Conservation (phyloP, 306 rosid genomes). For the Vachellia pachyceras region DNA sequence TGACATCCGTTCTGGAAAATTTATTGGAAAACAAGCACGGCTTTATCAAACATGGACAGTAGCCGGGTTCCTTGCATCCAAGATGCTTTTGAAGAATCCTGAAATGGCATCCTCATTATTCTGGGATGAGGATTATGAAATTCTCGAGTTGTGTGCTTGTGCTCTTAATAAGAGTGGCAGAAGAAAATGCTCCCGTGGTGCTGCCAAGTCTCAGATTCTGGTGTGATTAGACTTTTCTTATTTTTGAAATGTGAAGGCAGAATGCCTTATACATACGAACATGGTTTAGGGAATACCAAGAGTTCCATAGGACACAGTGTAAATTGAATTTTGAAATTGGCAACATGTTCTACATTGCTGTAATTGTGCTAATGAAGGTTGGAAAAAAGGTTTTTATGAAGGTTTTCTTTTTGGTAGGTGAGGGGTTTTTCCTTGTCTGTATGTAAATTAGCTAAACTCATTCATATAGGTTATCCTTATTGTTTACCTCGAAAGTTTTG, state of each 20-base stretch:
- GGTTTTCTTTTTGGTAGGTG: background rate
- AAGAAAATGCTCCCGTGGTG: slow-evolving; percentile 77
- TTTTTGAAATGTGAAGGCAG: background rate
- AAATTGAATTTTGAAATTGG: slow-evolving; percentile 11
- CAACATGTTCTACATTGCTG: slow-evolving; percentile 25
- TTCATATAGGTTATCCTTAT: slow-evolving; percentile 26
- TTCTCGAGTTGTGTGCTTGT: slow-evolving; percentile 88
- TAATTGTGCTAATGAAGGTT: background rate
- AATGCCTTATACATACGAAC: slow-evolving; percentile 33
- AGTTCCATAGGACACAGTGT: slow-evolving; percentile 28
- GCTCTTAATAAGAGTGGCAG: slow-evolving; percentile 83
- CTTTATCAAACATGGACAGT: slow-evolving; percentile 92
- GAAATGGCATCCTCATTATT: slow-evolving; percentile 69
- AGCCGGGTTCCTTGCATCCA: slow-evolving; percentile 91
- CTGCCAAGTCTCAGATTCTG: slow-evolving; percentile 86
- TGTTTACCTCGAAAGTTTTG: background rate
- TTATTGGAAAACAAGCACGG: slow-evolving; percentile 87
- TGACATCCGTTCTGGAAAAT: slow-evolving; percentile 82
- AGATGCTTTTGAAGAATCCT: slow-evolving; percentile 88
- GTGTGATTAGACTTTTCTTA: slow-evolving; percentile 45
- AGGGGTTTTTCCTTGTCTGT: background rate
- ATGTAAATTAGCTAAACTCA: slow-evolving; percentile 26
- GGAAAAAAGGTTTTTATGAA: background rate
- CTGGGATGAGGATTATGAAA: slow-evolving; percentile 92
- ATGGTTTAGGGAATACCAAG: slow-evolving; percentile 36